Conservation (phyloP, 176 grass and related monocot species). For the Rhynchospora breviuscula region DNA sequence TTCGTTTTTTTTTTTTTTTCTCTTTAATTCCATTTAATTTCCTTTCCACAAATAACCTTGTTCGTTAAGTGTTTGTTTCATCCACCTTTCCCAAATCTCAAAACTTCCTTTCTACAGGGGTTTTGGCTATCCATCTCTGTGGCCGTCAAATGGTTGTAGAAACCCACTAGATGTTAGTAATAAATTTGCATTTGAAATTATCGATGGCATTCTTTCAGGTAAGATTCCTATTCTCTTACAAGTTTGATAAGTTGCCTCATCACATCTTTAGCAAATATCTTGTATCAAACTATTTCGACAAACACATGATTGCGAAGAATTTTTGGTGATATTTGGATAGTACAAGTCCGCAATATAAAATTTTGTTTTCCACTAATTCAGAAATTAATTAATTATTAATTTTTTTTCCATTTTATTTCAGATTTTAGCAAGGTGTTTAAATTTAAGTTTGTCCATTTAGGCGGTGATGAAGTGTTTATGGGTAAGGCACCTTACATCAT, state of each 20-base stretch:
- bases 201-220: slow-evolving; percentile 97
- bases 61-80: neutral
- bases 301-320: neutral
- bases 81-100: neutral
- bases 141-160: slow-evolving; percentile 68
- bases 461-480: slow-evolving; percentile 88
- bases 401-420: slow-evolving; percentile 40
- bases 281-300: neutral
- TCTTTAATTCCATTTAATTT: neutral
- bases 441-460: slow-evolving; percentile 88
- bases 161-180: slow-evolving; percentile 85
- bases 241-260: slow-evolving; percentile 17
- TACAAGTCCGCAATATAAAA: neutral
- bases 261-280: slow-evolving; percentile 22
- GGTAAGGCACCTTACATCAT: slow-evolving; percentile 48
- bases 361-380: neutral
- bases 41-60: neutral
- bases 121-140: slow-evolving; percentile 61
- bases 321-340: neutral
- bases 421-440: slow-evolving; percentile 97
- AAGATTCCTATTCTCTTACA: slow-evolving; percentile 1
- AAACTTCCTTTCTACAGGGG: slow-evolving; percentile 49
- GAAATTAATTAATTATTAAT: neutral
- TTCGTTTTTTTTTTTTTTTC: neutral
- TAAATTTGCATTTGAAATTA: slow-evolving; percentile 75